Percentiles rank a stretch among this genome's conserved stretches.
Evolutionary conservation across 176 grass and related monocot genomes (phyloP).

Genomic region (Cymbopogon citratus): DNA sequence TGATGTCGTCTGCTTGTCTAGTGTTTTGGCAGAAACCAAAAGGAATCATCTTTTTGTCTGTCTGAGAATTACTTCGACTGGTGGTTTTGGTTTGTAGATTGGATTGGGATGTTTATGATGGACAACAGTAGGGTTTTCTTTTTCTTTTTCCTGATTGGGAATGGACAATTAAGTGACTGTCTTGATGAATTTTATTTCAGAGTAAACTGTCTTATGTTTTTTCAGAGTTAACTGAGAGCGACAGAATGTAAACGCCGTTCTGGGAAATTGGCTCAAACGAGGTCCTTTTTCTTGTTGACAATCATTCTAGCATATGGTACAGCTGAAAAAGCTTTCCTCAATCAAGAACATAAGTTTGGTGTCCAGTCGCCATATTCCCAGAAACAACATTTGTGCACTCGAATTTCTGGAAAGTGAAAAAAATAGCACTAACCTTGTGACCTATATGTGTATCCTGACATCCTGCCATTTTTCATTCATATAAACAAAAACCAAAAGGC

Average conservation of each 20-base stretch:
- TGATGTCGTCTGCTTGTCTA: background rate
- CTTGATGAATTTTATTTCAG: background rate
- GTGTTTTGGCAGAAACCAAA: background rate
- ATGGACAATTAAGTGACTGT: background rate
- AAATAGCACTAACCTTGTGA: background rate
- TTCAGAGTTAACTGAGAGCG: background rate
- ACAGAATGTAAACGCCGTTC: background rate
- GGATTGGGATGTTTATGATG: background rate
- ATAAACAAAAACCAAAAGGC: background rate
- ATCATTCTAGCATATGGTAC: background rate
- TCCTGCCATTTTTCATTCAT: background rate
- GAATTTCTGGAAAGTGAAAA: background rate
- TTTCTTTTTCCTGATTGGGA: background rate
- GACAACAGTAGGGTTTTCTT: background rate
- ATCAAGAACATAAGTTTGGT: background rate
- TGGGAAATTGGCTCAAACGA: background rate
- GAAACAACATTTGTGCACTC: background rate
- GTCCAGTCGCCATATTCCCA: background rate
- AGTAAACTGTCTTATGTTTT: background rate
- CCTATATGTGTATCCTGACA: background rate
- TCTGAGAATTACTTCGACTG: background rate
- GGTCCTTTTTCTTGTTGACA: background rate
- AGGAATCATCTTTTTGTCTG: background rate
- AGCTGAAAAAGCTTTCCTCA: background rate
- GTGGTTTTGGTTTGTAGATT: background rate